Evolutionary conservation across 768 basidiomycete genomes (phyloP), one percentile per base, ranked within the genome.

Genomic region (Gelatoporia subvermispora): DNA sequence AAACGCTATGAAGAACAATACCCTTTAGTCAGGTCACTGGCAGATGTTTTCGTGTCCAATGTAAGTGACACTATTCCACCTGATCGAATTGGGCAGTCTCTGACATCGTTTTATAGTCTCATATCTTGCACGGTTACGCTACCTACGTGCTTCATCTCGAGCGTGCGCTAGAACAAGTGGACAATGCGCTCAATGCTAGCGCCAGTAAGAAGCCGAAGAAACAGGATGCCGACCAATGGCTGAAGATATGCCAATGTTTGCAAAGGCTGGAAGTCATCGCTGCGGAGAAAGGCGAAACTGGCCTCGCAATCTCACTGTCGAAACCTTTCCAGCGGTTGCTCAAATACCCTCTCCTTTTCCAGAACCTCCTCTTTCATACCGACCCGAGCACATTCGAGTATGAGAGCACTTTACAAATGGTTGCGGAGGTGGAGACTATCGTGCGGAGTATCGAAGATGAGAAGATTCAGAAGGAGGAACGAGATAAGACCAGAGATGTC

Each of bases 341-440:
- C 63, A 98, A 98, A 66, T 96, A 98, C 66, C 96, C 96, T 3
- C 77, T 99, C 28, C 79, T 99, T 41, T 97, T 98, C 71, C 96
- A 99, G 69, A 97, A 96, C 65, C 77, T 97, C 15, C 81, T 98
- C 47, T 97, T 88, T 70, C 91, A 93, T 68, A 96, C 95, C 16
- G 96, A 99, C 59, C 93, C 96, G 2, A 93, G 91, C 54, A 93
- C 94, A 3, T 93, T 87, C 60, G 96, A 99, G 69, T 99, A 96
- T 62, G 96, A 99, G 66, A 88, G 86, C 61, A 96, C 94, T 11
- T 72, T 95, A 36, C 85, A 87, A 63, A 95, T 98, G 90, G 93
- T 97, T 1, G 91, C 93, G 17, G 93, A 98, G 66, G 90, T 99
- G 7, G 96, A 99, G 69, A 84, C 78, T 17, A 95, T 98, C 59